A percentile compares a stretch with the other conserved stretches of the same genome.
Evolutionary conservation across 495 filamentous ascomycete genomes (phyloP).

Genomic region (Neurospora tetraspora): DNA sequence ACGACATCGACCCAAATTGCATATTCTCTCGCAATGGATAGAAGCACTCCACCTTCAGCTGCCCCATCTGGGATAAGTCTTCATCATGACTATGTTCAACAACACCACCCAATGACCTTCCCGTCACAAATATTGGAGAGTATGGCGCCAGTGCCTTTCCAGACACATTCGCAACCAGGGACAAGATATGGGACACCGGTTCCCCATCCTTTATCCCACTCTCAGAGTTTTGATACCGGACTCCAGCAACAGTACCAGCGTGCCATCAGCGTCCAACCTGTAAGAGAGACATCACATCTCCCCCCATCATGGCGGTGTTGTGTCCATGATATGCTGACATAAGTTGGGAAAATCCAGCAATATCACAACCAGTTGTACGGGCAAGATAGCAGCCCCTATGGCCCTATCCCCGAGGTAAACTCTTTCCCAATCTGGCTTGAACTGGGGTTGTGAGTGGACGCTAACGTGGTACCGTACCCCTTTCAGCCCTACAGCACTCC

Average conservation of each 20-base stretch:
- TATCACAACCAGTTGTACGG: constrained; percentile 29
- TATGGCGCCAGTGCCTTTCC: constrained; percentile 11
- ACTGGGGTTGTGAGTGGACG: neutral
- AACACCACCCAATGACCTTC: constrained; percentile 34
- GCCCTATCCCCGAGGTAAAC: constrained; percentile 19
- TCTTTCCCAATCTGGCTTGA: neutral
- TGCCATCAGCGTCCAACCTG: constrained; percentile 11
- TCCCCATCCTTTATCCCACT: constrained; percentile 16
- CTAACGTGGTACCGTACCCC: constrained; percentile 7
- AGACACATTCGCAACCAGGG: constrained; percentile 29
- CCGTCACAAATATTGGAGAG: constrained; percentile 11
- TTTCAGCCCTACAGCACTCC: constrained; percentile 39
- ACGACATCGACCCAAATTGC: neutral
- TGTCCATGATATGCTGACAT: constrained; percentile 6
- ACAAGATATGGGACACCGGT: constrained; percentile 34
- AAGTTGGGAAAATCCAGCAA: constrained; percentile 7
- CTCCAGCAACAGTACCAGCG: constrained; percentile 21
- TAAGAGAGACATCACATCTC: constrained; percentile 1
- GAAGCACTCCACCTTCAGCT: constrained; percentile 31
- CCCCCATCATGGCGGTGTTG: neutral
- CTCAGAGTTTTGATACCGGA: constrained; percentile 7
- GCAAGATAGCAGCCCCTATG: constrained; percentile 23
- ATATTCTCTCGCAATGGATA: constrained; percentile 24
- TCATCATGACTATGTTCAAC: constrained; percentile 37
- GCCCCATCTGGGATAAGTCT: constrained; percentile 30